Conservation (phyloP, 2,329 filamentous ascomycete species). For the Pseudocercospora eumusae region DNA sequence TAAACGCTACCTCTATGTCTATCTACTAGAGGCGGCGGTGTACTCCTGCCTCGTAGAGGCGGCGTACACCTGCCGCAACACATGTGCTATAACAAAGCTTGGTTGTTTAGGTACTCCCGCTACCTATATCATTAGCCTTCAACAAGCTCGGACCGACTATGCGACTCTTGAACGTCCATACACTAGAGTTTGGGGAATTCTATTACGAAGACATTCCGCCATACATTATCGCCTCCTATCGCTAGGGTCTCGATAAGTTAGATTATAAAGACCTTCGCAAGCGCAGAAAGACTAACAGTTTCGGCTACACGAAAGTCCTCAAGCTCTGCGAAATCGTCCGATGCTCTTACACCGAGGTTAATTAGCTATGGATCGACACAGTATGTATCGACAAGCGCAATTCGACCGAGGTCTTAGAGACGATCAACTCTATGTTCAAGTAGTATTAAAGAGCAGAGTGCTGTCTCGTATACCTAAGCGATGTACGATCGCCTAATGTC, state of each 20-base stretch:
- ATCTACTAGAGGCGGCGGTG: too few relatives aligned
- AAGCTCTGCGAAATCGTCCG: constrained; percentile 11
- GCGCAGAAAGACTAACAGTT: not conserved
- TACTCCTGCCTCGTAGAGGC: too few relatives aligned
- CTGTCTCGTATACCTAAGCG: constrained; percentile 26
- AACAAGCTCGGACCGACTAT: not conserved
- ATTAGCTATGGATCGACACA: constrained; percentile 30
- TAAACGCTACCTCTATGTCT: too few relatives aligned
- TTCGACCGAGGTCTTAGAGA: constrained; percentile 17
- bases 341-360: not conserved
- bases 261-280: constrained; percentile 17
- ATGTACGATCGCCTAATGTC: constrained; percentile 6
- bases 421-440: constrained; percentile 29
- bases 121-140: too few relatives aligned
- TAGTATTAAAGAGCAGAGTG: constrained; percentile 22
- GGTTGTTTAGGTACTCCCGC: too few relatives aligned
- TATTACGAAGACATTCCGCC: constrained; percentile 5
- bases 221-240: constrained; percentile 23
- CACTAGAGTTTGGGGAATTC: constrained; percentile 14
- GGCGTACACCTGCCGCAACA: too few relatives aligned
- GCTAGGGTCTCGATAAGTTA: constrained; percentile 14
- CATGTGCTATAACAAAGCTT: too few relatives aligned
- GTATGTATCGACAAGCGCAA: constrained; percentile 27
- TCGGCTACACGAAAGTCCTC: constrained; percentile 18
- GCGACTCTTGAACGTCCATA: constrained; percentile 19